These are phyloP conservation scores for Phytopythium mirpurense DNA, from an alignment of 352 stramenopile genomes.

Conservation along the genomic window DNA sequence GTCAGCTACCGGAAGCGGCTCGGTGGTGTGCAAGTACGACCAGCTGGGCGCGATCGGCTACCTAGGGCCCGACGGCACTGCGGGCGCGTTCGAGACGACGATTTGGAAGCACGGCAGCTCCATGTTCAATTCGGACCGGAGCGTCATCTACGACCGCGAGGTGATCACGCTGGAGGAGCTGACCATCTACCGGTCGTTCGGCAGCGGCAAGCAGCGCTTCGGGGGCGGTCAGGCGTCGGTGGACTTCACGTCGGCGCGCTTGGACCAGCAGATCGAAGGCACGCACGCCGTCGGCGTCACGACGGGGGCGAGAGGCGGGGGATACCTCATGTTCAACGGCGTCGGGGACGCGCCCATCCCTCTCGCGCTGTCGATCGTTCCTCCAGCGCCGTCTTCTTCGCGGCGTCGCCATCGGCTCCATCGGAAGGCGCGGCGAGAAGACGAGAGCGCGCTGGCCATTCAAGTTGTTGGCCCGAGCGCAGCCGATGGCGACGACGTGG, in stretches of 20 bases:
- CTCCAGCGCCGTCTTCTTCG: constrained; percentile 7
- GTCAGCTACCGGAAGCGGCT: not conserved
- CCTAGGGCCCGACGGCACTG: constrained; percentile 68
- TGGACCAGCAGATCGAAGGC: constrained; percentile 27
- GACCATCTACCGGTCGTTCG: constrained; percentile 77
- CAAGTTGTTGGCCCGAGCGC: no score
- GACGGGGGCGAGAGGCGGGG: constrained; percentile 46
- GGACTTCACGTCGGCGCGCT: constrained; percentile 37
- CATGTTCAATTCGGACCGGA: constrained; percentile 82
- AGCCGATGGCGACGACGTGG: no score
- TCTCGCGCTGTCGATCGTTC: constrained; percentile 66
- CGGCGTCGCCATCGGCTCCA: constrained; percentile 6
- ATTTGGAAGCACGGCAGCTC: constrained; percentile 81
- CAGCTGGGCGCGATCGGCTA: constrained; percentile 75
- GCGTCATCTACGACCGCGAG: constrained; percentile 70
- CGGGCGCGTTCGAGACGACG: constrained; percentile 70
- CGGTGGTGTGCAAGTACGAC: constrained; percentile 71
- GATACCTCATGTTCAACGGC: constrained; percentile 87
- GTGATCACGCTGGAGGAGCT: constrained; percentile 76
- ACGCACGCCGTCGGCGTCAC: constrained; percentile 33
- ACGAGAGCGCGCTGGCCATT: not conserved
- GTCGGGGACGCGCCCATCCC: constrained; percentile 77
- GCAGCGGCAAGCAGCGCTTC: constrained; percentile 44
- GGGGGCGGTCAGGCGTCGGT: constrained; percentile 21
- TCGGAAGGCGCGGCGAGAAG: constrained; percentile 1